These are phyloP conservation scores for Fistulifera pelliculosa DNA, from an alignment of 108 stramenopile species.

Conservation along the genomic window DNA sequence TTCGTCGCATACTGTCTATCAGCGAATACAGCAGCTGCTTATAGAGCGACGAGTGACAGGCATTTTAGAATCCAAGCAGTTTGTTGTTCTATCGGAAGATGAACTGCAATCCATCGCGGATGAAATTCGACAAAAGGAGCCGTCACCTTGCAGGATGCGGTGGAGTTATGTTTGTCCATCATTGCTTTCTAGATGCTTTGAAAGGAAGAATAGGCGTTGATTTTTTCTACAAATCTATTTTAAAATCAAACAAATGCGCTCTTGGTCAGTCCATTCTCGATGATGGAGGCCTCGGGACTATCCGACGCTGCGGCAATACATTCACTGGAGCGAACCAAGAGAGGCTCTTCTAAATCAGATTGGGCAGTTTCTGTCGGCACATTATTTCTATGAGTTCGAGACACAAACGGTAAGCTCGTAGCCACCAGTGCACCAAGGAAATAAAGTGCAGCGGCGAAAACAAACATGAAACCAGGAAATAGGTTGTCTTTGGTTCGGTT, in stretches of 20 bases:
- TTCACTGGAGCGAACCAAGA: no score
- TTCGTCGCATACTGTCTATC: background rate
- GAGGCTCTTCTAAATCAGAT: no score
- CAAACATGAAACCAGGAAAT: conserved; percentile 68
- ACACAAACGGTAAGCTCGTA: conserved; percentile 16
- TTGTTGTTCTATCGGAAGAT: background rate
- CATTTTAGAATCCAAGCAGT: background rate
- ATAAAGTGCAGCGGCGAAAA: conserved; percentile 57
- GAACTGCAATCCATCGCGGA: conserved; percentile 5
- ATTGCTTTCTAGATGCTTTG: no score
- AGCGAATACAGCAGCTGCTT: conserved; percentile 4
- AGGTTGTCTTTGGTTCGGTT: conserved; percentile 38
- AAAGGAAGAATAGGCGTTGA: no score
- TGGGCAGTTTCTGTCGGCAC: no score
- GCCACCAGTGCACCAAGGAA: conserved; percentile 40
- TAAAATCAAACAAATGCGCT: no score
- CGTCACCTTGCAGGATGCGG: background rate
- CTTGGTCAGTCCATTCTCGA: background rate
- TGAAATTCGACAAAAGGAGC: background rate
- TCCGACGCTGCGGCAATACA: no score
- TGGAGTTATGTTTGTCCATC: no score
- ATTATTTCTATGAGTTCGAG: no score
- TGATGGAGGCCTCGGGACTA: no score
- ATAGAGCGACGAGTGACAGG: conserved; percentile 8
- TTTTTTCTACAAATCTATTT: no score